phyloP scores from a whole-genome alignment of 257 asterid species.

The Nicotiana otophora region DNA sequence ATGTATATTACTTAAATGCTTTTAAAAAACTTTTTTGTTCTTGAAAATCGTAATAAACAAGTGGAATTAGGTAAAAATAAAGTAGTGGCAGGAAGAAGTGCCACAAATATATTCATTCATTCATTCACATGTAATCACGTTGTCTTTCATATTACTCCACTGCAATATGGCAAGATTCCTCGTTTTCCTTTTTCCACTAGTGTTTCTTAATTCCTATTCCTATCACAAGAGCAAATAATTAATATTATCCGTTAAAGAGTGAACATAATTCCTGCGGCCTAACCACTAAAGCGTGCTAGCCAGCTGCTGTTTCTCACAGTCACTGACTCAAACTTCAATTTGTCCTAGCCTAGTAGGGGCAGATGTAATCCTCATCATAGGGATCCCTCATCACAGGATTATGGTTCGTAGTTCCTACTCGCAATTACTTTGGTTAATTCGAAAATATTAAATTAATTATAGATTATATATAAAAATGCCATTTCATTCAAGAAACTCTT shows the following conservation, averaged over 20 bases:
- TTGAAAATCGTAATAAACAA: neutral
- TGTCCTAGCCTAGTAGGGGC: no score
- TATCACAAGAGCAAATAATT: neutral
- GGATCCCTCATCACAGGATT: no score
- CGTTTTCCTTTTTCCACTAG: neutral
- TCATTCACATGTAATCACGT: neutral
- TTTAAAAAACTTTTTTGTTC: neutral
- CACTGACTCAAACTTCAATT: no score
- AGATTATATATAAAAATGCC: no score
- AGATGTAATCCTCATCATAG: no score
- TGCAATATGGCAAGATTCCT: neutral
- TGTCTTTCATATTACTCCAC: neutral
- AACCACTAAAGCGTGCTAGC: no score
- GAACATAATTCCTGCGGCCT: neutral
- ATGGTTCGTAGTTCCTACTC: no score
- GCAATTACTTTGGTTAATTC: no score
- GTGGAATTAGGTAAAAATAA: neutral
- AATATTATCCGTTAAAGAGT: neutral
- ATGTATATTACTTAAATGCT: no score
- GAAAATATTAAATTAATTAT: no score
- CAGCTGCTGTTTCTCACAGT: no score
- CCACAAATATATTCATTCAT: neutral
- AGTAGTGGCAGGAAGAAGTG: neutral
- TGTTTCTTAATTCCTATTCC: neutral
- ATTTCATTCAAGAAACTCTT: no score